Conservation (phyloP, 768 basidiomycete species). For the Tylopilus sp. region DNA sequence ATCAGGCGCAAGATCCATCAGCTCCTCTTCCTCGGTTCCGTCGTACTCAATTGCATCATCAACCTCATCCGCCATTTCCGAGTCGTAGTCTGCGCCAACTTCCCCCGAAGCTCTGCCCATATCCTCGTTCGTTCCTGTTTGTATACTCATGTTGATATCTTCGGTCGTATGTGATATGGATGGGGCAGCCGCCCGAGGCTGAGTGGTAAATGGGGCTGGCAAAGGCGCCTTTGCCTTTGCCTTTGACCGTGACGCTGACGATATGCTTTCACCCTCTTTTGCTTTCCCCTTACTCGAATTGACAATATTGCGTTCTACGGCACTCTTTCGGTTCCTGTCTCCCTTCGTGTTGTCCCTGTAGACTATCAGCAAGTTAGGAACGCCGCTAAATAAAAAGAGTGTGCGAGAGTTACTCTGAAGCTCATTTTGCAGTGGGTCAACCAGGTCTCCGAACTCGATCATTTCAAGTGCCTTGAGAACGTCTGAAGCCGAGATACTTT, state of each 20-base stretch:
- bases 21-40: constrained; percentile 40
- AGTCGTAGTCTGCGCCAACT: constrained; percentile 25
- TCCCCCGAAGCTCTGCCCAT: constrained; percentile 36
- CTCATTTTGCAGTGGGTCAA: constrained; percentile 59
- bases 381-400: background rate
- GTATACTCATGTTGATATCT: constrained; percentile 23
- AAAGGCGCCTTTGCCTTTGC: constrained; percentile 30
- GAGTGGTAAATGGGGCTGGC: constrained; percentile 28
- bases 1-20: constrained; percentile 40
- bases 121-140: constrained; percentile 26
- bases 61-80: constrained; percentile 24
- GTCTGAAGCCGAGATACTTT: constrained; percentile 86
- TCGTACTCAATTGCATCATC: constrained; percentile 27
- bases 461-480: constrained; percentile 83
- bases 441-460: constrained; percentile 72
- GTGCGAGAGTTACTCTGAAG: constrained; percentile 45
- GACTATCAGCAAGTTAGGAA: constrained; percentile 36
- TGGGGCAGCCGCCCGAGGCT: constrained; percentile 26
- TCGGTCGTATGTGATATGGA: constrained; percentile 26
- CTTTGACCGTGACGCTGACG: constrained; percentile 25
- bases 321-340: constrained; percentile 46
- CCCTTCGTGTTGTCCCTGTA: constrained; percentile 63
- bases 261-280: constrained; percentile 32
- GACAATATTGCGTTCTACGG: constrained; percentile 24
- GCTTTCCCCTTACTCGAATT: constrained; percentile 28